Conservation (phyloP, 371 early-diverging fungal genomes). For the Mortierella sp. region DNA sequence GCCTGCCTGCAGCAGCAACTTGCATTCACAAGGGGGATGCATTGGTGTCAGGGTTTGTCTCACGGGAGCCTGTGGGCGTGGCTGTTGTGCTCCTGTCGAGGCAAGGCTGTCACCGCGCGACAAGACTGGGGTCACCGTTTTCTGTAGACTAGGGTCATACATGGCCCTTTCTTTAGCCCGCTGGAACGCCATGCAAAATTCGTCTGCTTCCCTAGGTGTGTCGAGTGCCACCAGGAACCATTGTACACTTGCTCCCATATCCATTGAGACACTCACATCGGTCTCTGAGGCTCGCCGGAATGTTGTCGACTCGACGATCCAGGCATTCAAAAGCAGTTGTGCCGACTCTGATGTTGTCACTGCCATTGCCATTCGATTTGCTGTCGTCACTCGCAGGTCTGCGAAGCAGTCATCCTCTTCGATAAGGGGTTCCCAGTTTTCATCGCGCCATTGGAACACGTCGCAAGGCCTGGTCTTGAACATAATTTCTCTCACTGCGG, state of each 20-base stretch:
- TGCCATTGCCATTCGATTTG: conserved; percentile 52
- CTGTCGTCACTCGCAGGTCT: conserved; percentile 47
- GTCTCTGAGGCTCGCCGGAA: conserved; percentile 50
- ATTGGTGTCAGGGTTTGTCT: conserved; percentile 40
- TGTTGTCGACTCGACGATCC: conserved; percentile 51
- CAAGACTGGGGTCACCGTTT: conserved; percentile 31
- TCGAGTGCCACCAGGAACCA: conserved; percentile 52
- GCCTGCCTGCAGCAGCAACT: conserved; percentile 49
- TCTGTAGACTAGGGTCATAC: conserved; percentile 49
- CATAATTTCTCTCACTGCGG: conserved; percentile 36
- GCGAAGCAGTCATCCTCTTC: conserved; percentile 44
- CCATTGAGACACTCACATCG: conserved; percentile 52
- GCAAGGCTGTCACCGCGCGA: conserved; percentile 49
- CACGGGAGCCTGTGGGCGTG: conserved; percentile 20
- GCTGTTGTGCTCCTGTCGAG: conserved; percentile 24
- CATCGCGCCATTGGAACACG: conserved; percentile 53
- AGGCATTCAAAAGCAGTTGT: conserved; percentile 55
- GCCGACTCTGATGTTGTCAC: conserved; percentile 32
- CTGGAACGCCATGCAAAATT: conserved; percentile 50
- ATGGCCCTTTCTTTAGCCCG: conserved; percentile 50
- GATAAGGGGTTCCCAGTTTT: conserved; percentile 49
- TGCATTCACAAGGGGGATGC: conserved; percentile 49
- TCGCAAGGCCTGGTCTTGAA: conserved; percentile 49
- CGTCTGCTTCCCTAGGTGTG: conserved; percentile 40
- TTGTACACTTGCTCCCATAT: conserved; percentile 50